These are phyloP conservation scores for Podaxis sp. DNA, from an alignment of 768 basidiomycete species.

Conservation along the genomic window DNA sequence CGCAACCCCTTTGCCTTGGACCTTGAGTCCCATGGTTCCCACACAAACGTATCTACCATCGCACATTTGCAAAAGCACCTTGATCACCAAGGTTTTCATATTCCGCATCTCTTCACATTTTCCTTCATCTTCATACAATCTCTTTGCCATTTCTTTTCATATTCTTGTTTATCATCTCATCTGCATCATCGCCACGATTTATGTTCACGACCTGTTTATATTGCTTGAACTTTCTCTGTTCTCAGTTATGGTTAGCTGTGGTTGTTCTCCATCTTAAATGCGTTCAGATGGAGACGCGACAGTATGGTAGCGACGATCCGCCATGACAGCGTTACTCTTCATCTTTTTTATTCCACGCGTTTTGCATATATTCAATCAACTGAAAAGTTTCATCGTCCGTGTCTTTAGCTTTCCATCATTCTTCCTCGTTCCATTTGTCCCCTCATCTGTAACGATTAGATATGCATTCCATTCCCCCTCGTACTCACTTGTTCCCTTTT, in stretches of 20 bases:
- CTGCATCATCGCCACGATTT: constrained; percentile 13
- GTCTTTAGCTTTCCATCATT: not conserved
- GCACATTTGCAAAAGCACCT: not conserved
- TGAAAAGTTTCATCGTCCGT: not conserved
- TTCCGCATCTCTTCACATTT: constrained; percentile 18
- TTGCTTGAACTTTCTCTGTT: constrained; percentile 14
- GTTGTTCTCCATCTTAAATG: not conserved
- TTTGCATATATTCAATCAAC: constrained; percentile 4
- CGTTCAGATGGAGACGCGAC: not conserved
- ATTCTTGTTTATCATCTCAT: constrained; percentile 13
- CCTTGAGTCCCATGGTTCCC: constrained; percentile 1
- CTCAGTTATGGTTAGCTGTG: constrained; percentile 1
- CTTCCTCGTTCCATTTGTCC: constrained; percentile 15
- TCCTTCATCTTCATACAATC: constrained; percentile 20
- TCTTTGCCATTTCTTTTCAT: constrained; percentile 13
- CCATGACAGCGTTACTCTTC: constrained; percentile 13
- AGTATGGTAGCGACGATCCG: constrained; percentile 5
- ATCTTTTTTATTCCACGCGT: constrained; percentile 13
- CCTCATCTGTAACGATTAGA: constrained; percentile 68
- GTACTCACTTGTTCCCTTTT: constrained; percentile 26
- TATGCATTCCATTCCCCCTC: constrained; percentile 41
- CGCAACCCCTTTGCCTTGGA: constrained; percentile 3
- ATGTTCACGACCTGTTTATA: constrained; percentile 13
- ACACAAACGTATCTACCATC: not conserved
- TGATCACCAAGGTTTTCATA: not conserved